Evolutionary conservation across 129 eudicot genomes (phyloP), one percentile per base, ranked within the genome.

Genomic region (Saposhnikovia divaricata): DNA sequence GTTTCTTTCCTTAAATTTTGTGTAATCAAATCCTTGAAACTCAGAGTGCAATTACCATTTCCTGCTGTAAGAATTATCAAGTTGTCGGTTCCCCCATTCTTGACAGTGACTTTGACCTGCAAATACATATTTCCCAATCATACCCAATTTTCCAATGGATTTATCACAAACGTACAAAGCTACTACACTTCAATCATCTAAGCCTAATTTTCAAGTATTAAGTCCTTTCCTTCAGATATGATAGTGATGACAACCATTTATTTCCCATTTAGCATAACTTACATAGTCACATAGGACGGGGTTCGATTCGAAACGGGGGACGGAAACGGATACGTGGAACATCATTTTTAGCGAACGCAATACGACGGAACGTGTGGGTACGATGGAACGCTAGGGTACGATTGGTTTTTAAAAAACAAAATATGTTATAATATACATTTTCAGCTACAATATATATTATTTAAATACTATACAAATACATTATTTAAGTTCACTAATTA

Each of bases 31-130:
- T 85, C 88, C 81, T 80, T 88, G 27, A 93, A 91, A 78, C 89
- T 88, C 27, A 93, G 95, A 80, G 25, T 86, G 83, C 98, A 93
- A 63, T 85, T 84, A 77, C 90, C 89, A 51, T 81, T 77, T 7
- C 74, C 79, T 4, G 95, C 86, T 79, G 85, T 85, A 77, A 93
- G 85, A 47, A 86, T 68, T 73, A 93, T 91, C 27, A 44, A 40
- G 42, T 85, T 88, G 77, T 85, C 89, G 51, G 80, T 80, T 85
- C 84, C 91, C 71, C 90, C 91, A 4, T 74, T 82, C 38, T 70
- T 84, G 40, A 93, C 83, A 1, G 91, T 85, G 81, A 93, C 95
- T 84, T 81, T 89, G 50, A 93, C 97, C 97, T 92, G 92, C 79
- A 85, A 37, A 74, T n/a, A 50, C 65, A 68, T 74, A 45, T 74